phyloP scores from a whole-genome alignment of 148 eudicot genomes.

The Rhododendron simsii region DNA sequence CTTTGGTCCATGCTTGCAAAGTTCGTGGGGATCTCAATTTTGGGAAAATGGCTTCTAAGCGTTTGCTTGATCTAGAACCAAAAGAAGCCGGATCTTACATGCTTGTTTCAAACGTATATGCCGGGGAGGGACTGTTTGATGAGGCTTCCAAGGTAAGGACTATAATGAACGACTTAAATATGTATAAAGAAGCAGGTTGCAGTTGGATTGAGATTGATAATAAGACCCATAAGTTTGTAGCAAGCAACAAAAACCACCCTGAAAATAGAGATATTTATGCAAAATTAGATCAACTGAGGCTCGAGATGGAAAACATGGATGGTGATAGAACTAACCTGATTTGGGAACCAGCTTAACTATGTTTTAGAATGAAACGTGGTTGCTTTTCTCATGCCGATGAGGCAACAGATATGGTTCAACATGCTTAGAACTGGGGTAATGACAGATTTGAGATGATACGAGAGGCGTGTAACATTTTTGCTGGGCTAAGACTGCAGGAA shows the following conservation, averaged over 20 bases:
- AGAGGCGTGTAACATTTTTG: neutral
- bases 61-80: conserved; percentile 17
- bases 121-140: conserved; percentile 8
- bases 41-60: conserved; percentile 16
- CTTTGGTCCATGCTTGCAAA: conserved; percentile 11
- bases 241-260: conserved; percentile 12
- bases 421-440: neutral
- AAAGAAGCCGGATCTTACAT: conserved; percentile 16
- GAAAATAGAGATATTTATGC: conserved; percentile 9
- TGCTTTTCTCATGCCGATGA: neutral
- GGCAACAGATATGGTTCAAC: neutral
- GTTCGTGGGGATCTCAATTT: conserved; percentile 6
- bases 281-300: neutral
- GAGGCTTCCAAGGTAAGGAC: conserved; percentile 17
- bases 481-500: neutral
- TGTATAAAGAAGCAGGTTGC: conserved; percentile 14
- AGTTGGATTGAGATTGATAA: conserved; percentile 26
- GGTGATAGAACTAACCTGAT: neutral
- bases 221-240: conserved; percentile 13
- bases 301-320: neutral
- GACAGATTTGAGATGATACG: neutral
- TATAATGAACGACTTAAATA: conserved; percentile 11
- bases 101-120: conserved; percentile 16
- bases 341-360: neutral
- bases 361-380: neutral